These are phyloP conservation scores for Meyerozyma athensensis DNA, from an alignment of 1,139 yeast species.

Conservation along the genomic window DNA sequence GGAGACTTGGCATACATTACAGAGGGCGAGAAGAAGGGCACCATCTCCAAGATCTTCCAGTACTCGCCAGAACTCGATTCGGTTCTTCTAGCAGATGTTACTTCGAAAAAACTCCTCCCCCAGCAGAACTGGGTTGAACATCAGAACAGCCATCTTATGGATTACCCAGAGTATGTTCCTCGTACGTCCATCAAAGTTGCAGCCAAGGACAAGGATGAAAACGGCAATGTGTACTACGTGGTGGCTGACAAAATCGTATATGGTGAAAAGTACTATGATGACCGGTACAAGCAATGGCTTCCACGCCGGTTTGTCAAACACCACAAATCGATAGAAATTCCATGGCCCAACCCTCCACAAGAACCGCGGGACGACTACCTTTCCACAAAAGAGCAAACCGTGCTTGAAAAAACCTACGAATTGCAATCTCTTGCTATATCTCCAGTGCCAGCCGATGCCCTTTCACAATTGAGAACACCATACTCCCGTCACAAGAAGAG, in stretches of 20 bases:
- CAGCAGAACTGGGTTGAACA: slow-evolving; percentile 69
- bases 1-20: slow-evolving; percentile 50
- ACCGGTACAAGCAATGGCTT: slow-evolving; percentile 65
- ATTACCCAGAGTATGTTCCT: slow-evolving; percentile 57
- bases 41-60: slow-evolving; percentile 48
- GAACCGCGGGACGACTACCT: slow-evolving; percentile 52
- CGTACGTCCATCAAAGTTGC: slow-evolving; percentile 51
- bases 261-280: slow-evolving; percentile 68
- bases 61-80: slow-evolving; percentile 29
- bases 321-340: slow-evolving; percentile 66
- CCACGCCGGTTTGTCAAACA: slow-evolving; percentile 73
- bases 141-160: slow-evolving; percentile 67
- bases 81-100: slow-evolving; percentile 32
- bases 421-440: slow-evolving; percentile 62
- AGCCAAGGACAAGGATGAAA: slow-evolving; percentile 63
- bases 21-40: slow-evolving; percentile 68
- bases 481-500: slow-evolving; percentile 56
- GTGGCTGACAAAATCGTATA: slow-evolving; percentile 74
- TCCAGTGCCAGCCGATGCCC: slow-evolving; percentile 66
- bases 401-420: slow-evolving; percentile 69
- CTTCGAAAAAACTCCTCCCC: slow-evolving; percentile 45
- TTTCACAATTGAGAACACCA: slow-evolving; percentile 71
- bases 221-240: slow-evolving; percentile 57
- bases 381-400: slow-evolving; percentile 55
- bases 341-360: slow-evolving; percentile 85